Evolutionary conservation across 2,329 filamentous ascomycete genomes (phyloP), one percentile per base, ranked within the genome.

Genomic region (Alternaria sp.): DNA sequence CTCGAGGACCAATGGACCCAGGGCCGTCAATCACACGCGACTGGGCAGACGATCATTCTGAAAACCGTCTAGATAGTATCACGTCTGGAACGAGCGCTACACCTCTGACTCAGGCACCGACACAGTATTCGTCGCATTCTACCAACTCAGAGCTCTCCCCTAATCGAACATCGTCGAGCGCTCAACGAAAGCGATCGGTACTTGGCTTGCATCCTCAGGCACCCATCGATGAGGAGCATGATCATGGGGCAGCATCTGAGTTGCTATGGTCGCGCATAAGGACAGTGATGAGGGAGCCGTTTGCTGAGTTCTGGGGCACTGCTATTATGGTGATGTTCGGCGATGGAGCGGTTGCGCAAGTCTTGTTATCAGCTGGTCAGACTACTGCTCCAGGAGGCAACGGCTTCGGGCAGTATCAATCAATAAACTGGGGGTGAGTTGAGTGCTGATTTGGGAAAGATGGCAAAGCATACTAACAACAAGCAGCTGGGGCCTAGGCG

Each of bases 271-370:
- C 75, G 5, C 73, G 73, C 22, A 71, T 81, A 43, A 63, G 79
- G 18, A 63, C 73, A 6, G 74, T 73, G 1, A 64, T 83, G 25
- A 72, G 81, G 59, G 81, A 83, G 62, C 80, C 81, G 0, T 80
- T 82, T 32, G 76, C 80, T 0, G 81, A 83, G 60, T 82, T 83
- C 66, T 81, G 78, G 64, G 81, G 81, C 2, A 74, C 76, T 0
- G 74, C 79, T 20, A 76, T 81, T 30, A 76, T 82, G 71, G 75
- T 82, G 3, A 71, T 81, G 56, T 83, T 83, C 60, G 81, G 80
- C n/a, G 70, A 82, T 62, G 81, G 80, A 6, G 73, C 76, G 28
- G 79, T 82, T 14, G 81, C 81, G 2, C 81, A 83, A 57, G 80
- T 81, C 0, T 52, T 82, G 16, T 68, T 83, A 25, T 79, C 74